Evolutionary conservation across 2,329 filamentous ascomycete genomes (phyloP).

Genomic region (Neofusicoccum laricinum): DNA sequence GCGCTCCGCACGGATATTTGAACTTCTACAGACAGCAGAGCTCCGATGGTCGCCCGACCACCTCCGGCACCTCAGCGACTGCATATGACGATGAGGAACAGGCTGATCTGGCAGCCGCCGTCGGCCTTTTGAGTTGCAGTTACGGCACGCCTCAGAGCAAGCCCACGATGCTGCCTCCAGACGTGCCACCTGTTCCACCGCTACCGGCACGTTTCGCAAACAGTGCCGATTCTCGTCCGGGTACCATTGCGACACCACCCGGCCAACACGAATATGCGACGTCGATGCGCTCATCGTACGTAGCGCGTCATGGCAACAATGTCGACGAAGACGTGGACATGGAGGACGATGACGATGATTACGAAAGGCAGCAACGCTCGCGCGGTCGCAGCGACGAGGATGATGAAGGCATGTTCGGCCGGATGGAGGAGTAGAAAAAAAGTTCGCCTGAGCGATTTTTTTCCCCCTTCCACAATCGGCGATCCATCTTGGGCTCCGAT

Average conservation of each 20-base stretch:
- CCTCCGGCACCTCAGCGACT: constrained; percentile 57
- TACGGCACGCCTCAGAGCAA: constrained; percentile 75
- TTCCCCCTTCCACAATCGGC: background rate
- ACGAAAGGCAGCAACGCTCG: constrained; percentile 40
- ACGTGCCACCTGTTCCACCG: constrained; percentile 83
- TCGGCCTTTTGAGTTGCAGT: constrained; percentile 86
- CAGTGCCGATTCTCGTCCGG: constrained; percentile 54
- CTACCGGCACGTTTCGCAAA: constrained; percentile 76
- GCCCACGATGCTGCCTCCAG: constrained; percentile 61
- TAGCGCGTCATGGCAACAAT: constrained; percentile 20
- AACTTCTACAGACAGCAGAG: constrained; percentile 71
- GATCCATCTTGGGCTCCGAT: background rate
- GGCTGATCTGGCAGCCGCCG: constrained; percentile 81
- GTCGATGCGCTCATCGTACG: constrained; percentile 17
- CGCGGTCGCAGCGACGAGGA: constrained; percentile 75
- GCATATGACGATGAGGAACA: constrained; percentile 72
- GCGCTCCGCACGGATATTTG: constrained; percentile 46
- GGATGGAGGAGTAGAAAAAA: constrained; percentile 72
- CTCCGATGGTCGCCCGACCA: constrained; percentile 61
- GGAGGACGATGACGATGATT: constrained; percentile 64
- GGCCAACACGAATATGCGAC: constrained; percentile 38
- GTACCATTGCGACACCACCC: constrained; percentile 48
- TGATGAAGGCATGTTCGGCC: constrained; percentile 92
- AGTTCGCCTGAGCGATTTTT: background rate
- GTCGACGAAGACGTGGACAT: constrained; percentile 44